Conservation (phyloP, 208 protist genomes). For the Leishmania martiniquensis region DNA sequence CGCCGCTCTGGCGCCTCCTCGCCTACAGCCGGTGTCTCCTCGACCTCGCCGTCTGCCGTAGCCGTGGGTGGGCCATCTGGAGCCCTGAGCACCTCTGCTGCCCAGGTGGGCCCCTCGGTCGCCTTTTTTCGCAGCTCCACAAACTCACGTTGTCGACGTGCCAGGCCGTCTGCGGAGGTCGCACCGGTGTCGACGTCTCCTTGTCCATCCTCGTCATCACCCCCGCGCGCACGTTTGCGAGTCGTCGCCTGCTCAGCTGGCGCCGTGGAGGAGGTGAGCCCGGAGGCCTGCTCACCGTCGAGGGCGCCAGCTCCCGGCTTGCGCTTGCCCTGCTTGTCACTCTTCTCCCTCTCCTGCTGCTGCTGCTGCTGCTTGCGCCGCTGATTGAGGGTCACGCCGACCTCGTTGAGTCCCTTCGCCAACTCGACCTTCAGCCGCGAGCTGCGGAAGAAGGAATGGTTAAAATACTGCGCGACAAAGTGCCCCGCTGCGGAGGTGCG, state of each 20-base stretch:
- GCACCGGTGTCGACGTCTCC: conserved; percentile 6
- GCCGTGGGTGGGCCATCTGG: conserved; percentile 2
- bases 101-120: conserved; percentile 72
- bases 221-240: conserved; percentile 1
- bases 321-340: background rate
- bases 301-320: background rate
- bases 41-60: background rate
- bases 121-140: conserved; percentile 65
- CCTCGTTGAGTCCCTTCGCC: conserved; percentile 74
- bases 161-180: conserved; percentile 6
- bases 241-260: background rate
- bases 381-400: conserved; percentile 69
- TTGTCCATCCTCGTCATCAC: background rate
- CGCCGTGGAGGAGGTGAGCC: conserved; percentile 12
- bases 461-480: conserved; percentile 90
- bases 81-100: conserved; percentile 67
- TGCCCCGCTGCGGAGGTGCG: conserved; percentile 80
- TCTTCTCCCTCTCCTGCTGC: conserved; percentile 21
- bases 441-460: conserved; percentile 95
- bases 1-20: background rate
- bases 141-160: conserved; percentile 54
- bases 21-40: background rate
- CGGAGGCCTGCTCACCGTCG: background rate
- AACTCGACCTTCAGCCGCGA: conserved; percentile 88
- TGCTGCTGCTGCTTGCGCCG: conserved; percentile 28